These are phyloP conservation scores for Inga laurina DNA, from an alignment of 306 rosid genomes.

Conservation along the genomic window DNA sequence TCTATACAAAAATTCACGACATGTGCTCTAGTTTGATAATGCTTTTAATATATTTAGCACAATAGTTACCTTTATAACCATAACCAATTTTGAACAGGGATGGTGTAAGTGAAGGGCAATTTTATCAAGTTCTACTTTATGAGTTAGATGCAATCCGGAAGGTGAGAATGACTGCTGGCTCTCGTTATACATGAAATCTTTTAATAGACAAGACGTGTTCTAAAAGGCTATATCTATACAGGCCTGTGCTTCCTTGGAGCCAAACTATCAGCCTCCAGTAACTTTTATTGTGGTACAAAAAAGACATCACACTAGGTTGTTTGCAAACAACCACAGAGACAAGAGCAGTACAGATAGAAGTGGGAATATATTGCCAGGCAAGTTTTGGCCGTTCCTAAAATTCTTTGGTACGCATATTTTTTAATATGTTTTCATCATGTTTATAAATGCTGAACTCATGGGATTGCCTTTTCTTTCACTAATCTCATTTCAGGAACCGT, in stretches of 20 bases:
- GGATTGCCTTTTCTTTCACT: constrained; percentile 5
- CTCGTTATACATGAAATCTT: neutral
- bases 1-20: neutral
- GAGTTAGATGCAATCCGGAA: constrained; percentile 92
- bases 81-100: constrained; percentile 61
- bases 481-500: constrained; percentile 68
- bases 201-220: neutral
- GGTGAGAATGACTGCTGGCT: constrained; percentile 44
- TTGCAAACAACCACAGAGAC: constrained; percentile 84
- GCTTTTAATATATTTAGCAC: neutral
- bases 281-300: constrained; percentile 92
- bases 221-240: constrained; percentile 32
- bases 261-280: constrained; percentile 94
- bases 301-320: constrained; percentile 85
- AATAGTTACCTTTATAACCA: neutral
- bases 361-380: constrained; percentile 90
- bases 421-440: neutral
- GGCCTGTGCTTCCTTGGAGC: constrained; percentile 96
- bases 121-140: constrained; percentile 86
- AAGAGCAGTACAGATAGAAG: constrained; percentile 80
- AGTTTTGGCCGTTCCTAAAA: constrained; percentile 26
- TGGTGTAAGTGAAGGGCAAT: constrained; percentile 95
- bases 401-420: neutral
- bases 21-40: neutral
- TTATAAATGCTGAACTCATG: neutral